phyloP scores from a whole-genome alignment of 306 rosid genomes.

The Mimosa pudica region DNA sequence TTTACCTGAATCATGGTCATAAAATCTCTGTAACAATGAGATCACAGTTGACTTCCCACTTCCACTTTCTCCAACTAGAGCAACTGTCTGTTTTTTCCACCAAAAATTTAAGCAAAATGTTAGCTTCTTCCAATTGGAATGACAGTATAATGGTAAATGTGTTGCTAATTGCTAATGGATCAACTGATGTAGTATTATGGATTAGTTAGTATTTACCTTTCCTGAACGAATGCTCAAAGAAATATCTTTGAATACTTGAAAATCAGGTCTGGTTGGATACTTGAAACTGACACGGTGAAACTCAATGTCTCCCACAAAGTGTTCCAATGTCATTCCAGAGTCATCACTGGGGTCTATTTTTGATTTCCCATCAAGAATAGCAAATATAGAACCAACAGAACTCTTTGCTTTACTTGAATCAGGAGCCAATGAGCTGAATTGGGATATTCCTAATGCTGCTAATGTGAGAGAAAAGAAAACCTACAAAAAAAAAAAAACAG shows the following conservation, averaged over 20 bases:
- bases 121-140: background rate
- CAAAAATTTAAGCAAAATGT: constrained; percentile 1
- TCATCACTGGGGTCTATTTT: constrained; percentile 47
- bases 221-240: constrained; percentile 46
- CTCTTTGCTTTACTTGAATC: constrained; percentile 48
- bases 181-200: background rate
- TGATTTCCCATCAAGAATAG: constrained; percentile 44
- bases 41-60: constrained; percentile 71
- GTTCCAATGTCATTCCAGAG: constrained; percentile 38
- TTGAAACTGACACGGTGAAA: constrained; percentile 46
- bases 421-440: constrained; percentile 43
- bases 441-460: constrained; percentile 48
- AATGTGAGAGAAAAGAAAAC: constrained; percentile 56
- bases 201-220: constrained; percentile 34
- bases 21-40: constrained; percentile 62
- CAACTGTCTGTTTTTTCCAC: constrained; percentile 50
- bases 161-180: background rate
- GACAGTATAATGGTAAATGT: no score
- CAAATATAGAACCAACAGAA: constrained; percentile 46
- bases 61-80: constrained; percentile 78
- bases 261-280: constrained; percentile 47
- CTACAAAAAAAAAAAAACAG: constrained; percentile 28
- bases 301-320: constrained; percentile 47
- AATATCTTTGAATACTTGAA: constrained; percentile 48
- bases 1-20: constrained; percentile 67